Base-by-base conservation (phyloP, 345 rosid species). In the Citrus reticulata region DNA sequence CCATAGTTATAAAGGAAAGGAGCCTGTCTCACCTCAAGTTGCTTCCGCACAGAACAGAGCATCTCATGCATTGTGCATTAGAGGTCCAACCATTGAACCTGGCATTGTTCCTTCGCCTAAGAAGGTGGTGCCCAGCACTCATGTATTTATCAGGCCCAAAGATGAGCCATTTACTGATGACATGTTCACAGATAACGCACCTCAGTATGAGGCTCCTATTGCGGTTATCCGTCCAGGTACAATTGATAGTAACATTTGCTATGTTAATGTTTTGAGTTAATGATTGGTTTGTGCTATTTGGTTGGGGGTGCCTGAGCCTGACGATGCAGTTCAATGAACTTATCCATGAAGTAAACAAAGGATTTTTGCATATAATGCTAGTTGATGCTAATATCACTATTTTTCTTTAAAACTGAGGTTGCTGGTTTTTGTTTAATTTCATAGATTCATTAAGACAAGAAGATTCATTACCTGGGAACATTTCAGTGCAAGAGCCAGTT, bases 91-190 rank as follows among this genome's bases (percentile, higher is more conserved):
- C 9, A 71, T 22, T 73, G 81, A 75, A 17, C 58, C 81, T 10
- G 79, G 78, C 19, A 55, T 8, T 58, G 60, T n/a, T 54, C 61
- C 35, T 30, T 24, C 63, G 9, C 74, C 77, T 42, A 78, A 82
- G 63, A 82, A 69, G 37, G 7, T 16, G 58, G 75, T 74, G 37
- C 68, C 75, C 71, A 77, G 62, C 72, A 59, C 67, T 54, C 64
- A 6, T 55, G 68, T 80, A 32, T 60, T 81, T 58, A 85, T 88
- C 39, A 79, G 27, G 51, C 91, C 91, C n/a, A 89, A 89, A 81
- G 89, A 87, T 57, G 97, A 90, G 83, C 91, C 92, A 1, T 80
- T 61, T 73, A 79, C 86, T 57, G 93, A 86, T 71, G 90, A 85
- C 22, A 75, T 83, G 75, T 68, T 68, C 68, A 71, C 84, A 51